Conservation (phyloP, 2,329 filamentous ascomycete genomes). For the Aspergillus ustus region DNA sequence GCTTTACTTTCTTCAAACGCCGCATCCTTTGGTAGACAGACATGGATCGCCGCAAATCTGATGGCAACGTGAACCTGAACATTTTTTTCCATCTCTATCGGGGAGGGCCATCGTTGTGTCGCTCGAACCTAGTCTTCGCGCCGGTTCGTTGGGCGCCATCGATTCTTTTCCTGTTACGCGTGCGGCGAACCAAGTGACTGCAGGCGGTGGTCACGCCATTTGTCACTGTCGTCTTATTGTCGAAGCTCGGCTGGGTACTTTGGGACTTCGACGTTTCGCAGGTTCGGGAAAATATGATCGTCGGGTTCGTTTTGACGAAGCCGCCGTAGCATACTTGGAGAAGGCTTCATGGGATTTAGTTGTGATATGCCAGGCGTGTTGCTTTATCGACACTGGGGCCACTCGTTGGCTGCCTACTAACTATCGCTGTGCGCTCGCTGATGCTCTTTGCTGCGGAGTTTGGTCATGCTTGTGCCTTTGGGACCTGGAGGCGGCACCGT, state of each 20-base stretch:
- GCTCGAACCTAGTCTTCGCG: not conserved
- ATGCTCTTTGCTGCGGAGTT: conserved; percentile 45
- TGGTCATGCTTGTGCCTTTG: conserved; percentile 29
- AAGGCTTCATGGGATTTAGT: not conserved
- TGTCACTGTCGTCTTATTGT: not conserved
- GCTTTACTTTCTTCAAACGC: not conserved
- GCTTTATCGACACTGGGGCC: not conserved
- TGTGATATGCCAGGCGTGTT: not conserved
- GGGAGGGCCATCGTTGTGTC: not conserved
- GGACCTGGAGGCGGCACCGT: conserved; percentile 32
- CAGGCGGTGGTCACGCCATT: not conserved
- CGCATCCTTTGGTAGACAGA: not conserved
- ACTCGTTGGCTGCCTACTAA: conserved; percentile 39
- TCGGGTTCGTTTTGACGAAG: not conserved
- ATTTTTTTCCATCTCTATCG: not conserved
- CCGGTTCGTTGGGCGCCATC: not conserved
- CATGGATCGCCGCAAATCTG: not conserved
- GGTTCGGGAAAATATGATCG: not conserved
- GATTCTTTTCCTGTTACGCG: not conserved
- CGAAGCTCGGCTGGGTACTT: not conserved
- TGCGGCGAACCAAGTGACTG: not conserved
- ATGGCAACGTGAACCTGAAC: not conserved
- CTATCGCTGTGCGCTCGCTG: conserved; percentile 65
- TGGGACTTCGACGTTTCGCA: not conserved
- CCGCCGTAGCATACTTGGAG: not conserved